Conservation (phyloP, 257 asterid genomes). For the Buddleja alternifolia region DNA sequence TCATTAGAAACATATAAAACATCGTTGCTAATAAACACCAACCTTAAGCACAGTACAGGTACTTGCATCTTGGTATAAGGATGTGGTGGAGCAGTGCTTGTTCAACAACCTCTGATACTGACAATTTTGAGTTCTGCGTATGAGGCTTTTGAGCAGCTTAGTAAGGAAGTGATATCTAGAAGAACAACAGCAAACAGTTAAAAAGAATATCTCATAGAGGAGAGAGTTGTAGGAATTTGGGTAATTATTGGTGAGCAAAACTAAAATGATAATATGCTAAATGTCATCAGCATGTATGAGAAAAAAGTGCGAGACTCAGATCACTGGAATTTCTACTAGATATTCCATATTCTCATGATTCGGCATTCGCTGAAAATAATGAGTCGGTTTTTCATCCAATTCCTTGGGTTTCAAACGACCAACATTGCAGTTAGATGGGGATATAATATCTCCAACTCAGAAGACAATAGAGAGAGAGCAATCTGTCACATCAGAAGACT, state of each 20-base stretch:
- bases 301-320: conserved; percentile 3
- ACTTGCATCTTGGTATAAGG: conserved; percentile 39
- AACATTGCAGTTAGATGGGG: background rate
- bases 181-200: conserved; percentile 29
- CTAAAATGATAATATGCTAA: background rate
- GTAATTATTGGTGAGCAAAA: background rate
- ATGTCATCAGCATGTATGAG: conserved; percentile 12
- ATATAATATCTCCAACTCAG: background rate
- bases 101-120: conserved; percentile 66
- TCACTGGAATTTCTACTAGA: background rate
- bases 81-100: conserved; percentile 66
- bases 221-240: background rate
- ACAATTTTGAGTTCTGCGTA: conserved; percentile 58
- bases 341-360: no score
- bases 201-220: conserved; percentile 10
- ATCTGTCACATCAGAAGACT: background rate
- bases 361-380: no score
- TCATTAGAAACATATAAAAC: conserved; percentile 29
- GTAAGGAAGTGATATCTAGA: conserved; percentile 69
- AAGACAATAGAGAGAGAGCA: background rate
- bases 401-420: background rate
- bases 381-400: background rate
- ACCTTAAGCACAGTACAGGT: conserved; percentile 48
- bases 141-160: conserved; percentile 67
- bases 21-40: conserved; percentile 24